Evolutionary conservation across 495 filamentous ascomycete genomes (phyloP).

Genomic region (Cladorrhinum samala): DNA sequence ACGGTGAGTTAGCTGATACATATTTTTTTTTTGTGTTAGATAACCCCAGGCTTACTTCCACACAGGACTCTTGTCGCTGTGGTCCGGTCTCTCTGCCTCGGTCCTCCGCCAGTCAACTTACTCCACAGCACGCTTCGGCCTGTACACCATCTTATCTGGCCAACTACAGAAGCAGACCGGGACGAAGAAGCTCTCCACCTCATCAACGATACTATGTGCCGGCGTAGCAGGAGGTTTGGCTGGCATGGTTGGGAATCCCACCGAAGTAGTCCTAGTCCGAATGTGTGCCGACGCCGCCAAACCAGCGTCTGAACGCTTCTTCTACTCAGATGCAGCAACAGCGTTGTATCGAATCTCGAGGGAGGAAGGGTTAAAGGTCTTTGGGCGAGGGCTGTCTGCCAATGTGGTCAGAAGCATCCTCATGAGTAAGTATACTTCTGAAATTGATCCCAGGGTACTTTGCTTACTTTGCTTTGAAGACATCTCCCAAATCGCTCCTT

Average conservation of each 20-base stretch:
- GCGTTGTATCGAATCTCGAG: slow-evolving; percentile 28
- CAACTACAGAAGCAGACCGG: slow-evolving; percentile 20
- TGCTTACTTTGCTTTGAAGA: slow-evolving; percentile 14
- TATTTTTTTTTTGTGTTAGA: too few species aligned
- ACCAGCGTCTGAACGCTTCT: slow-evolving; percentile 46
- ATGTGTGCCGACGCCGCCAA: slow-evolving; percentile 78
- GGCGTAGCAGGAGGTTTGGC: slow-evolving; percentile 60
- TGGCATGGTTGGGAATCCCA: slow-evolving; percentile 72
- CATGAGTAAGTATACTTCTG: slow-evolving; percentile 29
- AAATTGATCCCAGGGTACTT: neutral
- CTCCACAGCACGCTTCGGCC: slow-evolving; percentile 34
- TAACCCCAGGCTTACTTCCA: neutral
- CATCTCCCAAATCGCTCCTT: slow-evolving; percentile 34
- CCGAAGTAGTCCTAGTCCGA: slow-evolving; percentile 67
- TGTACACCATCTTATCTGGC: slow-evolving; percentile 28
- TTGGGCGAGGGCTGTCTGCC: slow-evolving; percentile 29
- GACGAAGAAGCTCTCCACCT: slow-evolving; percentile 16
- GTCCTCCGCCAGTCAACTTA: slow-evolving; percentile 37
- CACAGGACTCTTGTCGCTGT: slow-evolving; percentile 29
- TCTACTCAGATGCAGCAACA: slow-evolving; percentile 27
- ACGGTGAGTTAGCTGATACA: too few species aligned
- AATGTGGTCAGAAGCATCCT: slow-evolving; percentile 35
- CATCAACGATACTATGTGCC: slow-evolving; percentile 28
- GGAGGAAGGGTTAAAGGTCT: slow-evolving; percentile 31
- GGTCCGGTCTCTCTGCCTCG: slow-evolving; percentile 35